Percentiles rank a stretch among this genome's conserved stretches.
phyloP scores from a whole-genome alignment of 78 protist species.

The Bigelowiella natans region DNA sequence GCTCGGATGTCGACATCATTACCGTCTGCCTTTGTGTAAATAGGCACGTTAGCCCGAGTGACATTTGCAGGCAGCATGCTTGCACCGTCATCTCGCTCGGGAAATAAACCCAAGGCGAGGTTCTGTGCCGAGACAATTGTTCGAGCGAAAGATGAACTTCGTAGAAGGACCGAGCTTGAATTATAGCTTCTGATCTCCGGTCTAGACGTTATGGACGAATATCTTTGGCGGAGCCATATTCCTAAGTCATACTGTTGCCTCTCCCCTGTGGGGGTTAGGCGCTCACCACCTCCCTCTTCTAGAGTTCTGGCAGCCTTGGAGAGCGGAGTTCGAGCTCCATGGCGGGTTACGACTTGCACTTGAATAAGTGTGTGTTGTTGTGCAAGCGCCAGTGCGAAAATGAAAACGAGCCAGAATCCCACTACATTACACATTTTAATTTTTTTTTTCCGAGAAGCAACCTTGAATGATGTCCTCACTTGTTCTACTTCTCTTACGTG shows the following conservation, averaged over 20 bases:
- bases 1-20: neutral
- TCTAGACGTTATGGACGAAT: neutral
- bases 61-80: neutral
- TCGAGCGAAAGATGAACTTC: neutral
- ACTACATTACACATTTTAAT: no score
- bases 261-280: neutral
- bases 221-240: neutral
- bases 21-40: neutral
- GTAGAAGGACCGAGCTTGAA: neutral
- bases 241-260: neutral
- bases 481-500: no score
- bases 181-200: neutral
- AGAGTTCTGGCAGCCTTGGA: neutral
- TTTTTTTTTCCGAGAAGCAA: no score
- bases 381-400: no score
- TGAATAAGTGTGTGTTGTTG: neutral
- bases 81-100: neutral
- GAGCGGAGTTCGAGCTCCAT: neutral
- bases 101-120: neutral
- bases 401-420: no score
- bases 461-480: no score
- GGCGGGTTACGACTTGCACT: neutral
- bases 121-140: neutral
- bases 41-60: neutral
- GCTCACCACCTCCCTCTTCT: neutral